phyloP scores from a whole-genome alignment of 345 rosid species.

The Salix udensis region DNA sequence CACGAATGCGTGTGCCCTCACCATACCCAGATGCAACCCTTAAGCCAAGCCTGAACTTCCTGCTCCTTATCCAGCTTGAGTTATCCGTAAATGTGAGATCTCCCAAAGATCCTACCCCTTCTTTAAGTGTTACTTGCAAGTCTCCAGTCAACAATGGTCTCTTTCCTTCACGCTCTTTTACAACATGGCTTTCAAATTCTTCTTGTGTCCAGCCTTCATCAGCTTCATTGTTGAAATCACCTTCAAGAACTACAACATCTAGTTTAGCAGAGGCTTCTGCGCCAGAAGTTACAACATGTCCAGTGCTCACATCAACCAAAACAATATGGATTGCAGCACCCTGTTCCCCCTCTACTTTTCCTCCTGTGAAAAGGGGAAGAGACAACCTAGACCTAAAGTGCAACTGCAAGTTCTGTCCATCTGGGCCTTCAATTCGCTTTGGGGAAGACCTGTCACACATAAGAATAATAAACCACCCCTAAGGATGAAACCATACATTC shows the following conservation, averaged over 20 bases:
- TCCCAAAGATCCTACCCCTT: slow-evolving; percentile 93
- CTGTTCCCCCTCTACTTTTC: slow-evolving; percentile 97
- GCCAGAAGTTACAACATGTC: slow-evolving; percentile 71
- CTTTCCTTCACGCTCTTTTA: slow-evolving; percentile 94
- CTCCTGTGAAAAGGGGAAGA: slow-evolving; percentile 97
- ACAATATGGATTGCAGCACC: slow-evolving; percentile 91
- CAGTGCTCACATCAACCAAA: slow-evolving; percentile 62
- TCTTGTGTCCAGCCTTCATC: slow-evolving; percentile 92
- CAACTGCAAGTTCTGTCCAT: slow-evolving; percentile 70
- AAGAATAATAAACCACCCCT: background rate
- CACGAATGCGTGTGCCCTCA: slow-evolving; percentile 78
- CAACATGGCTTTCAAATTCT: slow-evolving; percentile 88
- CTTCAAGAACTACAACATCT: slow-evolving; percentile 91
- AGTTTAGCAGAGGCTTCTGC: slow-evolving; percentile 73
- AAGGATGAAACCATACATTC: background rate
- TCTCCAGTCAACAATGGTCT: slow-evolving; percentile 91
- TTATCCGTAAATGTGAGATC: slow-evolving; percentile 91
- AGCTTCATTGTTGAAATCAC: slow-evolving; percentile 87
- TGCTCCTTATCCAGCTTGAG: slow-evolving; percentile 97
- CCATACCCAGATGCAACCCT: slow-evolving; percentile 66
- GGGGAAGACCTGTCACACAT: slow-evolving; percentile 62
- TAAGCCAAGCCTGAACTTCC: slow-evolving; percentile 94
- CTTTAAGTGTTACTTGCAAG: slow-evolving; percentile 80
- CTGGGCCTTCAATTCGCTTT: slow-evolving; percentile 82
- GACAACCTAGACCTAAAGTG: slow-evolving; percentile 84